These are phyloP conservation scores for Ascomycota sp. DNA, from an alignment of 2,329 filamentous ascomycete species.

Conservation along the genomic window DNA sequence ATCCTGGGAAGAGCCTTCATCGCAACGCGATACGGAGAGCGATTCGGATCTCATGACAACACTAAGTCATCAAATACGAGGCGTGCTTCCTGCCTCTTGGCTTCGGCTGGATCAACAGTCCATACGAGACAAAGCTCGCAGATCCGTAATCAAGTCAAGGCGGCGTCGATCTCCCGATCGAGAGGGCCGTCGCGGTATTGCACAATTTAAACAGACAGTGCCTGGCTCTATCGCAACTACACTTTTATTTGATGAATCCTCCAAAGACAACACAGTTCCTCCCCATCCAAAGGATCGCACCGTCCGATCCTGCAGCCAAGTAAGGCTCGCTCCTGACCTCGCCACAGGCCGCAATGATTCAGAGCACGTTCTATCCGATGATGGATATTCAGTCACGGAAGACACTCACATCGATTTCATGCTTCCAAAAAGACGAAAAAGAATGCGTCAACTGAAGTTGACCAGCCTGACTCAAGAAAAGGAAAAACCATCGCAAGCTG, in stretches of 20 bases:
- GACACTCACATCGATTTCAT: conserved; percentile 32
- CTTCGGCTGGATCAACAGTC: conserved; percentile 35
- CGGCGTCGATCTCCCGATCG: conserved; percentile 15
- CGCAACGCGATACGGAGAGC: conserved; percentile 14
- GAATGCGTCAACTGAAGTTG: conserved; percentile 17
- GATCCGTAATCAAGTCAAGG: conserved; percentile 9
- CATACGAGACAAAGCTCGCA: conserved; percentile 11
- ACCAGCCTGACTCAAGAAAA: conserved; percentile 7
- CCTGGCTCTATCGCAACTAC: conserved; percentile 9
- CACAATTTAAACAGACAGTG: conserved; percentile 19
- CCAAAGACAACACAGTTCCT: conserved; percentile 18
- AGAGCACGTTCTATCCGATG: conserved; percentile 6
- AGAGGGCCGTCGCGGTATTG: conserved; percentile 26
- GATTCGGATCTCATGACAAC: conserved; percentile 20
- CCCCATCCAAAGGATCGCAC: conserved; percentile 5
- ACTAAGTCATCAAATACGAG: conserved; percentile 28
- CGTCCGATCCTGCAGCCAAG: conserved; percentile 9
- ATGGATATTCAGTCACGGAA: conserved; percentile 22
- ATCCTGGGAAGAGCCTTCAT: conserved; percentile 3
- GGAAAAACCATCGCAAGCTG: conserved; percentile 9
- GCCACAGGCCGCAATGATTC: neutral
- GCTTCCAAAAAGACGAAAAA: conserved; percentile 18
- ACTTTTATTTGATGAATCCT: conserved; percentile 26
- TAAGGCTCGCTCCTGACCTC: conserved; percentile 6
- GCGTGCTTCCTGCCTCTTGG: conserved; percentile 48